Base-by-base conservation (phyloP, 164 flowering plant species). In the Nelumbo lutea region DNA sequence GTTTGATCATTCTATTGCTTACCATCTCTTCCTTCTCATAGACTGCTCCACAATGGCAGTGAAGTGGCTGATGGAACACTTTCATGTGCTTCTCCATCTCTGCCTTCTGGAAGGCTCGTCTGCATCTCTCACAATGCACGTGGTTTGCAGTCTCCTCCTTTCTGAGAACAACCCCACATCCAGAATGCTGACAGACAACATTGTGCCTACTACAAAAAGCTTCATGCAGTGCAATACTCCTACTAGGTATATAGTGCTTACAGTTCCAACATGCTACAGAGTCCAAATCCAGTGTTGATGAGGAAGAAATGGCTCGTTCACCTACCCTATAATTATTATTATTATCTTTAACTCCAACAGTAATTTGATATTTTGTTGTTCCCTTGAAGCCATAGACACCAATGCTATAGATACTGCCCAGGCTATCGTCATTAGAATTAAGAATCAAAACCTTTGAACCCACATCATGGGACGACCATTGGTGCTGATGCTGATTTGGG, bases 1-100 rank as follows among this genome's bases (percentile, higher is more conserved):
- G 0, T 27, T 27, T 27, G 27, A 27, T 27, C 27, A 27, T 27
- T 27, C 27, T 27, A 27, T 27, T 67, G 43, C 91, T 85, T 77
- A 95, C 98, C 98, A 95, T 95, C 70, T 84, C 79, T 73, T 87
- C 96, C 80, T 95, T 90, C 83, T 95, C 97, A 52, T 91, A 92
- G 72, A 82, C 69, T 15, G 82, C 79, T 15, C 98, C 98, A 74
- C 98, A 95, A 2, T 86, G 75, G 71, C 98, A 92, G 46, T 79
- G 79, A 65, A 88, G 85, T 27, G 97, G 98, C 73, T 87, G 97
- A 67, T 95, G 98, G 76, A 90, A 95, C 14, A 95, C 96, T 78
- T 89, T 89, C 89, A 85, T 77, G 80, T 94, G 98, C 80, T 95
- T 95, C 73, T 88, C 97, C 75, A 92, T 78, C 75, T 95, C 97